Percentiles rank a stretch among this genome's conserved stretches.
Conservation (phyloP, 192 early-diverging fungal species). For the Geosiphon pyriformis region DNA sequence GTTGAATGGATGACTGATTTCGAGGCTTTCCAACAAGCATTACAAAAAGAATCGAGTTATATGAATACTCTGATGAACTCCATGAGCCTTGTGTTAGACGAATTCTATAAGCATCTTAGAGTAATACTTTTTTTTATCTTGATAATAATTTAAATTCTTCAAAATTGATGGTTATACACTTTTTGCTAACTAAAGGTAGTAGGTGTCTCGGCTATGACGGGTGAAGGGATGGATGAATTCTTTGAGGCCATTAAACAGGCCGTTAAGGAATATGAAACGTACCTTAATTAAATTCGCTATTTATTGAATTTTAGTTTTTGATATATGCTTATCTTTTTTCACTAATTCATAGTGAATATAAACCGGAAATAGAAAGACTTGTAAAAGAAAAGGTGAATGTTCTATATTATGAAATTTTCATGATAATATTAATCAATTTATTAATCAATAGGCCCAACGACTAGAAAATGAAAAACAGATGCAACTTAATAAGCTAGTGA, state of each 20-base stretch:
- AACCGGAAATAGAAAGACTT: constrained; percentile 73
- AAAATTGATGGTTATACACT: neutral
- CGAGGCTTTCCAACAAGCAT: constrained; percentile 85
- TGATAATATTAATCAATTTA: neutral
- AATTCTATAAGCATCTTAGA: constrained; percentile 82
- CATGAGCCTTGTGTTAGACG: constrained; percentile 95
- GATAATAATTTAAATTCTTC: neutral
- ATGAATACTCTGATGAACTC: constrained; percentile 91
- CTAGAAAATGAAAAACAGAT: constrained; percentile 64
- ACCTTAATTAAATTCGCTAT: constrained; percentile 10
- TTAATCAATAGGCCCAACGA: constrained; percentile 28
- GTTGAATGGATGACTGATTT: constrained; percentile 97
- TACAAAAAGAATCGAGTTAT: constrained; percentile 77
- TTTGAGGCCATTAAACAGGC: constrained; percentile 79
- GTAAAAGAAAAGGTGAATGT: constrained; percentile 51
- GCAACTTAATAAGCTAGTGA: constrained; percentile 75
- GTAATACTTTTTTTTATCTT: constrained; percentile 3
- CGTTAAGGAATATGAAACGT: constrained; percentile 75
- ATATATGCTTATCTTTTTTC: neutral
- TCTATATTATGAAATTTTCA: neutral
- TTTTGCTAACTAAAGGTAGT: constrained; percentile 46
- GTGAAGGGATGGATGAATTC: constrained; percentile 86
- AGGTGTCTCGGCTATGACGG: constrained; percentile 89
- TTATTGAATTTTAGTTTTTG: neutral
- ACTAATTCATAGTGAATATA: constrained; percentile 58